These are phyloP conservation scores for Penicillium canescens DNA, from an alignment of 495 filamentous ascomycete genomes.

Conservation along the genomic window DNA sequence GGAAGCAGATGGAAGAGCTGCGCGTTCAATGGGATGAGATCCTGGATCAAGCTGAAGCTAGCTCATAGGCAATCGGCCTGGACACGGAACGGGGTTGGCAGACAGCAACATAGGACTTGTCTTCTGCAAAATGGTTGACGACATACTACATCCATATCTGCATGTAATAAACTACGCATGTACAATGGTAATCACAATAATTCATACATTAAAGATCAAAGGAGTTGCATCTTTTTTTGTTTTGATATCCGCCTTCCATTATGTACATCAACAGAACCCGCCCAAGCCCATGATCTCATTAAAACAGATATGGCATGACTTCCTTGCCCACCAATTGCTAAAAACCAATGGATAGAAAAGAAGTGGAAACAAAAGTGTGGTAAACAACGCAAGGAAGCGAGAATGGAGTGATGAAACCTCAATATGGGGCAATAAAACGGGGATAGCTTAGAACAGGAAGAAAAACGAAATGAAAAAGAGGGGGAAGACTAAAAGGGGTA, in stretches of 20 bases:
- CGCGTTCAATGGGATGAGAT: slow-evolving; percentile 73
- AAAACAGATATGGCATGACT: slow-evolving; percentile 27
- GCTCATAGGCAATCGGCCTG: not conserved
- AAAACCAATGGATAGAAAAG: slow-evolving; percentile 11
- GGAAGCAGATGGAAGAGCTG: slow-evolving; percentile 84
- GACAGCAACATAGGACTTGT: not conserved
- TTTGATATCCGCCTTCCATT: slow-evolving; percentile 23
- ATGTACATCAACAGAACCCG: slow-evolving; percentile 43
- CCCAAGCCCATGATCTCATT: slow-evolving; percentile 30
- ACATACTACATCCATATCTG: not conserved
- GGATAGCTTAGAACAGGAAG: slow-evolving; percentile 10
- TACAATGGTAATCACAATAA: slow-evolving; percentile 3
- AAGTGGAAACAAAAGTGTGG: slow-evolving; percentile 5
- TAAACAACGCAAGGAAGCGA: slow-evolving; percentile 16
- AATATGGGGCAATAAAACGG: slow-evolving; percentile 8
- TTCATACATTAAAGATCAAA: slow-evolving; percentile 2
- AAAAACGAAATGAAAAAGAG: slow-evolving; percentile 11
- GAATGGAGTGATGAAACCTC: slow-evolving; percentile 8
- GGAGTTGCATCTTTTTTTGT: slow-evolving; percentile 12
- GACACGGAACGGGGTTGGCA: not conserved
- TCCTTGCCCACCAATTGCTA: slow-evolving; percentile 19
- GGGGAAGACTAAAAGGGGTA: slow-evolving; percentile 22
- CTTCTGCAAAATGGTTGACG: too few relatives aligned
- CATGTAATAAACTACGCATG: slow-evolving; percentile 1
- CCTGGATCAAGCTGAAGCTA: slow-evolving; percentile 43